A percentile compares a stretch with the other conserved stretches of the same genome.
Conservation (phyloP, 768 basidiomycete species). For the Xerocomus spinulosus region DNA sequence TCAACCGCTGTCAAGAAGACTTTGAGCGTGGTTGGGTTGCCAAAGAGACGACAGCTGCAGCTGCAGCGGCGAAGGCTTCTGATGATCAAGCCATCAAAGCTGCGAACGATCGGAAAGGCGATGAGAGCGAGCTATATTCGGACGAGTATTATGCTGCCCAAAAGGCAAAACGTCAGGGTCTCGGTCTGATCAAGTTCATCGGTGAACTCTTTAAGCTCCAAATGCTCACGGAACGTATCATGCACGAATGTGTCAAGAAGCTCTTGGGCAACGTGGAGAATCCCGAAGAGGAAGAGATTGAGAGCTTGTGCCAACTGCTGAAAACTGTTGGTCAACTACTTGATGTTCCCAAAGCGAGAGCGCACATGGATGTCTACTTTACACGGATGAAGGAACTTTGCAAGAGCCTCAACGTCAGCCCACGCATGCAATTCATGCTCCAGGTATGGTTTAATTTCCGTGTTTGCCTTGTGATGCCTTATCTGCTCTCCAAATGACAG, state of each 20-base stretch:
- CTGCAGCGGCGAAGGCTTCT: slow-evolving; percentile 79
- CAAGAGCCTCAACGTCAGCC: slow-evolving; percentile 67
- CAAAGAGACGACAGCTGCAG: slow-evolving; percentile 81
- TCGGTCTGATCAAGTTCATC: slow-evolving; percentile 96
- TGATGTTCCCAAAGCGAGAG: slow-evolving; percentile 75
- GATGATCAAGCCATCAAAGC: slow-evolving; percentile 79
- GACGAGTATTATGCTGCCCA: slow-evolving; percentile 96
- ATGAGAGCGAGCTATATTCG: slow-evolving; percentile 75
- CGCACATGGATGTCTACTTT: slow-evolving; percentile 93
- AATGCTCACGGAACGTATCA: slow-evolving; percentile 97
- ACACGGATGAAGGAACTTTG: slow-evolving; percentile 79
- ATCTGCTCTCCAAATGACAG: slow-evolving; percentile 37
- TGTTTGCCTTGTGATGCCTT: background rate
- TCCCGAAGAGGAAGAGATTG: slow-evolving; percentile 97
- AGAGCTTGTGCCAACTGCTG: slow-evolving; percentile 90
- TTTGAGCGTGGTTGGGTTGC: slow-evolving; percentile 95
- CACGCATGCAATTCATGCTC: slow-evolving; percentile 94
- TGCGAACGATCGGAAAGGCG: slow-evolving; percentile 54
- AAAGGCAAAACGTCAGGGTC: slow-evolving; percentile 95
- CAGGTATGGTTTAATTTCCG: slow-evolving; percentile 53
- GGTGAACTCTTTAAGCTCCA: slow-evolving; percentile 98
- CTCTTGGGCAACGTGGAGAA: slow-evolving; percentile 88
- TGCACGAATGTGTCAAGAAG: slow-evolving; percentile 98
- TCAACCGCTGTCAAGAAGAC: slow-evolving; percentile 96
- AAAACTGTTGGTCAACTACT: slow-evolving; percentile 82